Conservation (phyloP, 495 filamentous ascomycete genomes). For the Filosporella fistucella region DNA sequence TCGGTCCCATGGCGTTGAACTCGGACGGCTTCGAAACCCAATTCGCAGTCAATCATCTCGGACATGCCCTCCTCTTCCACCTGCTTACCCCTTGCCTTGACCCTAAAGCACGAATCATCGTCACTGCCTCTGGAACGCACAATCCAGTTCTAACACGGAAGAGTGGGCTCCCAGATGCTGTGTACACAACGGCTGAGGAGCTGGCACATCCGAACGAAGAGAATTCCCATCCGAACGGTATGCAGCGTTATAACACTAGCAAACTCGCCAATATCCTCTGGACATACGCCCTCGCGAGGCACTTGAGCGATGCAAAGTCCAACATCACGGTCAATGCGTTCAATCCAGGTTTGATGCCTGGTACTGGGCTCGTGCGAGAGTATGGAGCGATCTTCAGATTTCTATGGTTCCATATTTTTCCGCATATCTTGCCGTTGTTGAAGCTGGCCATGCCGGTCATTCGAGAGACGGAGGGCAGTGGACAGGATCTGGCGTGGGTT, state of each 20-base stretch:
- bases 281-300: constrained; percentile 33
- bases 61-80: constrained; percentile 46
- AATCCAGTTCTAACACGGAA: constrained; percentile 25
- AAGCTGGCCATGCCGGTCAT: constrained; percentile 27
- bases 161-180: neutral
- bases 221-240: constrained; percentile 18
- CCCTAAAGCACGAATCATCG: constrained; percentile 41
- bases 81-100: constrained; percentile 43
- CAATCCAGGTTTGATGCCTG: constrained; percentile 44
- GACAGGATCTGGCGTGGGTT: constrained; percentile 30
- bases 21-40: constrained; percentile 35
- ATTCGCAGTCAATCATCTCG: constrained; percentile 33
- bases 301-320: too few species aligned
- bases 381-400: constrained; percentile 10
- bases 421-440: constrained; percentile 30
- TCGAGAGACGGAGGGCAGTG: constrained; percentile 33
- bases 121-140: constrained; percentile 30
- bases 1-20: constrained; percentile 21
- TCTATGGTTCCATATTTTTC: constrained; percentile 31
- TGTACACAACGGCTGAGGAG: neutral
- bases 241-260: constrained; percentile 27
- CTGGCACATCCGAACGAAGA: constrained; percentile 4
- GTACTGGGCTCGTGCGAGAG: constrained; percentile 35
- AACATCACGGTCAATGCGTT: constrained; percentile 34
- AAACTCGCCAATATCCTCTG: constrained; percentile 26